phyloP scores from a whole-genome alignment of 192 early-diverging fungal species.

The Coemansia reversa region DNA sequence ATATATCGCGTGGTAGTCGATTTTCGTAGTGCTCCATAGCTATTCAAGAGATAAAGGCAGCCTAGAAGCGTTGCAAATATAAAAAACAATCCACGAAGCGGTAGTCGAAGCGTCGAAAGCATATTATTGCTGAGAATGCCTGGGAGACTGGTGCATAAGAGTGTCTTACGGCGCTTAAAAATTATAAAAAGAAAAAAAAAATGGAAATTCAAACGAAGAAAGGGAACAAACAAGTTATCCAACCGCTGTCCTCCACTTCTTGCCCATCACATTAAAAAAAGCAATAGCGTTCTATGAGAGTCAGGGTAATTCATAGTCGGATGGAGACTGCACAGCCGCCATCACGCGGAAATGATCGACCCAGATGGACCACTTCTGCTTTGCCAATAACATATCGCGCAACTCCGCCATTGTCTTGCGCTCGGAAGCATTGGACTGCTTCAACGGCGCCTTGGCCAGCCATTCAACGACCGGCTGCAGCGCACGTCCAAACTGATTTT shows the following conservation, averaged over 20 bases:
- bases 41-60: conserved; percentile 24
- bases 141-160: neutral
- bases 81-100: conserved; percentile 32
- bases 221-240: neutral
- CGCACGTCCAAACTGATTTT: conserved; percentile 64
- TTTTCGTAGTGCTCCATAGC: conserved; percentile 16
- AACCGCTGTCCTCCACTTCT: neutral
- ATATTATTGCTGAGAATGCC: neutral
- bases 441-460: conserved; percentile 59
- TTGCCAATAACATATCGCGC: conserved; percentile 59
- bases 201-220: neutral
- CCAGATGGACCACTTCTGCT: conserved; percentile 74
- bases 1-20: neutral
- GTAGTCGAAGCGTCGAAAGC: conserved; percentile 5
- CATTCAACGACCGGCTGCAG: conserved; percentile 73
- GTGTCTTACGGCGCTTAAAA: neutral
- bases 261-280: neutral
- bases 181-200: neutral
- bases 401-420: conserved; percentile 56
- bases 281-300: no score
- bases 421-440: conserved; percentile 56
- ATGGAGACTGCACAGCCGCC: conserved; percentile 21
- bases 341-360: conserved; percentile 48
- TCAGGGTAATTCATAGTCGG: neutral
- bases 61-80: conserved; percentile 8